Base-by-base conservation (phyloP, 148 eudicot species). In the Diospyros kaki region DNA sequence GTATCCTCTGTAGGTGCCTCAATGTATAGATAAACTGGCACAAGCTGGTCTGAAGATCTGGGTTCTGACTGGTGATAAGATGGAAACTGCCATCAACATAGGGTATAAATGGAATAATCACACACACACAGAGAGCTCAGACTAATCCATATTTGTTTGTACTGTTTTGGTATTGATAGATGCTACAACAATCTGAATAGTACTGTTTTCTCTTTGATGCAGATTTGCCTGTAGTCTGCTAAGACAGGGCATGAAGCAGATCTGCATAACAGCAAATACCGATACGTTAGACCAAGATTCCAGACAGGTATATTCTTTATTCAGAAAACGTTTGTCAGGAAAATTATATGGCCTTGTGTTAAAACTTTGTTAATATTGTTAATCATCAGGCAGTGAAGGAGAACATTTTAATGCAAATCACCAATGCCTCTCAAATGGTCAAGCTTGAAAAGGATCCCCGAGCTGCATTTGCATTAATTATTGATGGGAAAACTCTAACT, bases 21-120 rank as follows among this genome's bases (percentile, higher is more conserved):
- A 90, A 78, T 93, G 99, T 81, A 95, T 95, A 46, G 99, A 95
- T 82, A 95, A 95, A 87, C 86, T 95, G 56, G 97, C 99, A 50
- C 94, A 93, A 83, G 99, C 99, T 77, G 99, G 99, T 81, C 91
- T 95, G 69, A 95, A 95, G 87, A 78, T 95, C 62, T 95, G 99
- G 99, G 99, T 95, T 83, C 92, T 95, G 75, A 95, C 99, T 5
- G 99, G 99, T 28, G 99, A 95, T 81, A 95, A 95, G 84, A 95
- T 95, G 98, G 99, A 95, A 88, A 95, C 99, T 64, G 99, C 99
- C 61, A 91, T 94, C 53, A 94, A 94, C 81, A 94, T 94, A 77
- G 98, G 98, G 98, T 94, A 45, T 77, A 90, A 84, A 68, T 73
- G 50, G 7, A 54, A n/a, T 9, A 17, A 43, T 55, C 40, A 41